Evolutionary conservation across 192 early-diverging fungal genomes (phyloP).

Genomic region (Umbelopsis ramanniana): DNA sequence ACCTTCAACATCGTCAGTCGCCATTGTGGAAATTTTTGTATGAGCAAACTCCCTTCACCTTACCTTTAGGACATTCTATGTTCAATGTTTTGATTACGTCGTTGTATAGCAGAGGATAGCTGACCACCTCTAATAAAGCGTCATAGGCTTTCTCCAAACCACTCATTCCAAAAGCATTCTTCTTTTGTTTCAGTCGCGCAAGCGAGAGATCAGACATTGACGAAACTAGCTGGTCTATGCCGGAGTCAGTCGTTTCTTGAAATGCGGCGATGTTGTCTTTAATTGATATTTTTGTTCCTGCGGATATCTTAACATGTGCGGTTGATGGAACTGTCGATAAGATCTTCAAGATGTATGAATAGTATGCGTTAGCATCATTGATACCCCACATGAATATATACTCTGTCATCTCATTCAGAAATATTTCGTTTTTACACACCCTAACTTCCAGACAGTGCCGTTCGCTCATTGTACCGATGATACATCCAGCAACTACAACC

Average conservation of each 20-base stretch:
- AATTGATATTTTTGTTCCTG: constrained; percentile 20
- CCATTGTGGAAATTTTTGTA: too few relatives aligned
- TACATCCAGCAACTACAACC: neutral
- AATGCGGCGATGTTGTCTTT: neutral
- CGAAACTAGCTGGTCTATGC: neutral
- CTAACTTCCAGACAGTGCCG: neutral
- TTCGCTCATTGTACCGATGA: neutral
- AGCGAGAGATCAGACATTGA: constrained; percentile 5
- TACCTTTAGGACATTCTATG: constrained; percentile 82
- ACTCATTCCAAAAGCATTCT: constrained; percentile 35
- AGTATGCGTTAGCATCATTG: neutral
- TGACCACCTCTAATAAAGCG: constrained; percentile 76
- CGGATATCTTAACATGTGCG: neutral
- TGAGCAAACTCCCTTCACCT: neutral
- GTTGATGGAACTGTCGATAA: constrained; percentile 13
- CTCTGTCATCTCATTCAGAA: too few relatives aligned
- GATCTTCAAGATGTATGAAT: neutral
- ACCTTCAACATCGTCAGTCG: constrained; percentile 36
- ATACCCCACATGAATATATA: neutral
- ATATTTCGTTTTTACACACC: neutral
- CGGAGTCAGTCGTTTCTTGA: neutral
- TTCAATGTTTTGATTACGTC: constrained; percentile 62
- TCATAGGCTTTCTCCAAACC: constrained; percentile 79
- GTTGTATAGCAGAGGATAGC: constrained; percentile 73
- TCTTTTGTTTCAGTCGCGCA: constrained; percentile 2